These are phyloP conservation scores for Cystobasidium tubakii DNA, from an alignment of 768 basidiomycete species.

Conservation along the genomic window DNA sequence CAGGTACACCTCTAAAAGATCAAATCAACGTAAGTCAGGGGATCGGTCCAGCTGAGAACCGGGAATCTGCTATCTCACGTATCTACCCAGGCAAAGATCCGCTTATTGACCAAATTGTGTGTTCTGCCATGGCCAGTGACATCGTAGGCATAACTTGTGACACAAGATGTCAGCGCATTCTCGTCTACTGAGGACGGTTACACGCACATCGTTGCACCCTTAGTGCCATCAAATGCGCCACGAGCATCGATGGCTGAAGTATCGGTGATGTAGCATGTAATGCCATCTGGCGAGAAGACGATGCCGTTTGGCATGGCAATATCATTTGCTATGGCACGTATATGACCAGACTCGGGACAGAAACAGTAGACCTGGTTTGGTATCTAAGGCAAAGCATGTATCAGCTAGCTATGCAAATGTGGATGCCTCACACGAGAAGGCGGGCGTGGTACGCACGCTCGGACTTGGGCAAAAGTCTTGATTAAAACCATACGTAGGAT, in stretches of 20 bases:
- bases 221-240: conserved; percentile 1
- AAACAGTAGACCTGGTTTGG: conserved; percentile 74
- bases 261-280: conserved; percentile 46
- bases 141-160: conserved; percentile 64
- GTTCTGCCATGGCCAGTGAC: conserved; percentile 51
- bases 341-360: conserved; percentile 60
- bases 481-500: conserved; percentile 31
- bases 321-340: conserved; percentile 70
- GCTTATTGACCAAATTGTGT: conserved; percentile 57
- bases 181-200: no score
- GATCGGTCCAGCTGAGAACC: not conserved
- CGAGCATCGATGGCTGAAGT: conserved; percentile 33
- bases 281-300: conserved; percentile 64
- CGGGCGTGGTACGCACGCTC: no score
- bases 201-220: not conserved
- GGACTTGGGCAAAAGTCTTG: conserved; percentile 17
- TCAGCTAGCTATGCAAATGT: no score
- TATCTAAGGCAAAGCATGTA: conserved; percentile 56
- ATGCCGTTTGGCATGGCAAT: conserved; percentile 69
- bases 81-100: conserved; percentile 64
- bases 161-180: not conserved
- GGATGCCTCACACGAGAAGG: no score
- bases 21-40: not conserved
- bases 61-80: not conserved
- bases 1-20: conserved; percentile 56